These are phyloP conservation scores for Hypoxylon fuscum DNA, from an alignment of 495 filamentous ascomycete genomes.

Conservation along the genomic window DNA sequence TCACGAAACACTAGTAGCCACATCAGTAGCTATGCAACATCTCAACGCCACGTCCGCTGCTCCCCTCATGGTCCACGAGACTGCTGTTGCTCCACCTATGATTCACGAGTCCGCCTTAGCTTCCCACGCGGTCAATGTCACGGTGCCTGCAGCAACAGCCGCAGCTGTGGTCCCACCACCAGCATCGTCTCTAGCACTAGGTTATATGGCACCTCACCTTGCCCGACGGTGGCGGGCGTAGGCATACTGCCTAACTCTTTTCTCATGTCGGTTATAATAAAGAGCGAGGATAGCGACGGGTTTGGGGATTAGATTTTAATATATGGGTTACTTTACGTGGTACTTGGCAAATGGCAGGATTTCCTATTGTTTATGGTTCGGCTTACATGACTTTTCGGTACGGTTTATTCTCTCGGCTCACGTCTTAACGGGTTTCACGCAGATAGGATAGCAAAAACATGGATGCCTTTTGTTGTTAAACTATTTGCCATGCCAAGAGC, in stretches of 20 bases:
- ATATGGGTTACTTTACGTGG: slow-evolving; percentile 12
- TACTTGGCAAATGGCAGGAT: slow-evolving; percentile 20
- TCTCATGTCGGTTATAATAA: background rate
- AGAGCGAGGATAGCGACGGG: slow-evolving; percentile 5
- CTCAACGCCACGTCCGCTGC: slow-evolving; percentile 12
- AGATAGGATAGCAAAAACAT: slow-evolving; percentile 11
- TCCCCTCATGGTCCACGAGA: slow-evolving; percentile 8
- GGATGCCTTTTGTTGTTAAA: background rate
- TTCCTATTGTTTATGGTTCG: slow-evolving; percentile 30
- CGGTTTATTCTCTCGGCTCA: slow-evolving; percentile 1
- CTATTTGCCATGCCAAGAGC: background rate
- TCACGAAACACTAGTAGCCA: slow-evolving; percentile 8
- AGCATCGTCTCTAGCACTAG: slow-evolving; percentile 23
- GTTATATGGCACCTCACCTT: slow-evolving; percentile 25
- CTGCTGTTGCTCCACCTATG: background rate
- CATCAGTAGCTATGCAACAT: slow-evolving; percentile 6
- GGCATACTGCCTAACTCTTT: slow-evolving; percentile 1
- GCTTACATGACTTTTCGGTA: slow-evolving; percentile 18
- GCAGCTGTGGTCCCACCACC: background rate
- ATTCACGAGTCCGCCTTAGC: too few relatives aligned
- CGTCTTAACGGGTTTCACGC: slow-evolving; percentile 5
- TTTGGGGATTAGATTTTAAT: slow-evolving; percentile 14
- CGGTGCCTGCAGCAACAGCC: background rate
- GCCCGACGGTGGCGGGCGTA: slow-evolving; percentile 28
- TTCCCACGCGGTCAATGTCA: background rate